Evolutionary conservation across 352 stramenopile genomes (phyloP).

Genomic region (Phytopythium litorale): DNA sequence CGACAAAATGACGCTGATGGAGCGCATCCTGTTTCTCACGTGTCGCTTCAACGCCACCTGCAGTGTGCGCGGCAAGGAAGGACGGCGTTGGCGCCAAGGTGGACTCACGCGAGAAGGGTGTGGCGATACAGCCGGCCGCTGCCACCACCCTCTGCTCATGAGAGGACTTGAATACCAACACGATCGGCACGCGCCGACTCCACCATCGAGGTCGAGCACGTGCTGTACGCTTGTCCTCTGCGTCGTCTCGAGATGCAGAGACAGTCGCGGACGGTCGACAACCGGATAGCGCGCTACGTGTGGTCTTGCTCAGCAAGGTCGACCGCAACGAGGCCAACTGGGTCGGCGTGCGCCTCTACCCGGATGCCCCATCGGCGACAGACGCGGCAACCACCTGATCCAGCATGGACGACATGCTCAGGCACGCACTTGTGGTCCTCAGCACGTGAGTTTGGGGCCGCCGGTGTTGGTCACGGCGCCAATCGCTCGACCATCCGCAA

Average conservation of each 20-base stretch:
- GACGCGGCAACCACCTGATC: constrained; percentile 46
- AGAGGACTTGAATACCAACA: constrained; percentile 98
- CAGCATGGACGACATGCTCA: constrained; percentile 37
- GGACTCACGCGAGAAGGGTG: constrained; percentile 99
- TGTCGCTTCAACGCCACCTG: constrained; percentile 96
- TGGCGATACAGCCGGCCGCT: constrained; percentile 98
- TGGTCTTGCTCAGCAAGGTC: constrained; percentile 99
- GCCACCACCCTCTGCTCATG: constrained; percentile 92
- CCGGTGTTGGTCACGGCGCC: no score
- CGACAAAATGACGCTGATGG: constrained; percentile 99
- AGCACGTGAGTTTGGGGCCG: constrained; percentile 16
- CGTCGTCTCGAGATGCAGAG: constrained; percentile 93
- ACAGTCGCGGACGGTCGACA: constrained; percentile 98
- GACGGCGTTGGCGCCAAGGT: constrained; percentile 99
- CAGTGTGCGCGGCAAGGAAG: constrained; percentile 91
- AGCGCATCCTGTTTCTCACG: constrained; percentile 99
- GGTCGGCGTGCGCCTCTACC: constrained; percentile 42
- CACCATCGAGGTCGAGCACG: constrained; percentile 89
- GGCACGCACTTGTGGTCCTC: constrained; percentile 39
- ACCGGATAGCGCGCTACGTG: constrained; percentile 99
- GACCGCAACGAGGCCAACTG: constrained; percentile 63
- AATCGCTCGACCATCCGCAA: no score
- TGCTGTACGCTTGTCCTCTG: constrained; percentile 73
- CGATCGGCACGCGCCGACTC: constrained; percentile 99
- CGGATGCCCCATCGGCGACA: constrained; percentile 39